Conservation (phyloP, 768 basidiomycete species). For the Solioccasus polychromus region DNA sequence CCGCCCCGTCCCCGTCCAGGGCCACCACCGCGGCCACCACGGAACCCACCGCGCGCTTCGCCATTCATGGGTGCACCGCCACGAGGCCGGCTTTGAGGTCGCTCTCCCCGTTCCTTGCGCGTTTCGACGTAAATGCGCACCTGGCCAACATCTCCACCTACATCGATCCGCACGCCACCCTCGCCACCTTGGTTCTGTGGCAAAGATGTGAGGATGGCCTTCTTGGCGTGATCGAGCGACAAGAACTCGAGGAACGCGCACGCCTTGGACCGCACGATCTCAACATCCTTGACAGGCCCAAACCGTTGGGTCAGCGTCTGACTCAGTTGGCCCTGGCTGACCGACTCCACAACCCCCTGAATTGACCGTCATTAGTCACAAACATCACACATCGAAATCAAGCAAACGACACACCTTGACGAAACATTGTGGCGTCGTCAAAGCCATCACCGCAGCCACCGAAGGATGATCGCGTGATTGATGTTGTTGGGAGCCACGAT, state of each 20-base stretch:
- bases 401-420: conserved; percentile 67
- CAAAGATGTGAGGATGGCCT: conserved; percentile 77
- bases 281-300: conserved; percentile 81
- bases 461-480: conserved; percentile 43
- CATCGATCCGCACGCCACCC: conserved; percentile 80
- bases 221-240: conserved; percentile 72
- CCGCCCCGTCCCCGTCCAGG: conserved; percentile 43
- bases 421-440: conserved; percentile 81
- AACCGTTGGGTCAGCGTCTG: conserved; percentile 58
- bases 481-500: conserved; percentile 34
- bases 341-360: conserved; percentile 70
- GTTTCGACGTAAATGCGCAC: conserved; percentile 78
- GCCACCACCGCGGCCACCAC: conserved; percentile 44
- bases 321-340: conserved; percentile 51
- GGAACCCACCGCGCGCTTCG: conserved; percentile 44
- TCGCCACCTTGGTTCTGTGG: conserved; percentile 73
- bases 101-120: conserved; percentile 87
- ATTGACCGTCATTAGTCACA: conserved; percentile 8
- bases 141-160: conserved; percentile 49
- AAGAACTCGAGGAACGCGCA: conserved; percentile 95
- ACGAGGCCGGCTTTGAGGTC: conserved; percentile 59
- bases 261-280: conserved; percentile 83
- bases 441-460: conserved; percentile 52
- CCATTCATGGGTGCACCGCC: conserved; percentile 58
- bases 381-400: neutral